Evolutionary conservation across 2,329 filamentous ascomycete genomes (phyloP), one percentile per base, ranked within the genome.

Genomic region (Trichoderma sp.): DNA sequence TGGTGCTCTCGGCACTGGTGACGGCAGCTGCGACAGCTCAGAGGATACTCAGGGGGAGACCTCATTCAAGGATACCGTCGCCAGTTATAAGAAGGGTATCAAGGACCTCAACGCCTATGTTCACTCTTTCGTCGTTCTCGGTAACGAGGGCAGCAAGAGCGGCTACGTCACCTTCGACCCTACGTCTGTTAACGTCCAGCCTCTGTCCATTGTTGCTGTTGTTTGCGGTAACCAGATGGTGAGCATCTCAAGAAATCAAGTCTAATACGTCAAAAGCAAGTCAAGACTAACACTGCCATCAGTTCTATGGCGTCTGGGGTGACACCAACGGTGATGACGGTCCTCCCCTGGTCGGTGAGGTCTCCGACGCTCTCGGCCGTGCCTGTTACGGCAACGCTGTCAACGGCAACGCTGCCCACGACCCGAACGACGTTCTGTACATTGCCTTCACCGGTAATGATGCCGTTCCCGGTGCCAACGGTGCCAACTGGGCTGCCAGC

Each of bases 261-360:
- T 39, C 9, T 13, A 13, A 15, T 7, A 0, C 4, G 3, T 26
- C 1, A 23, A 13, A 3, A 26, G 39, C 26, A 15, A 17, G 2
- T 9, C 9, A 13, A 39, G n/a, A 50, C 71, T 70, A 68, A 73
- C 50, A 34, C 47, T 17, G 34, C 15, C 1, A 9, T 1, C 62
- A 85, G 82, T 81, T 83, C 69, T 89, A 89, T 75, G 87, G 86
- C 3, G 79, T 89, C 59, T 90, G 86, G 87, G 88, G 86, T 15
- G 87, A 90, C 75, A 85, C 83, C 12, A 89, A 90, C 71, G 87
- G 86, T 15, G 85, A 82, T 32, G 82, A 84, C 62, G 81, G 83
- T 4, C 74, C 77, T 13, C 79, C 84, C 6, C 76, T 84, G 39
- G 82, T 85, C 0, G 87, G 88, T 17, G 88, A 90, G 73, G 83